phyloP scores from a whole-genome alignment of 108 stramenopile genomes.

The Epithemia pelagica region DNA sequence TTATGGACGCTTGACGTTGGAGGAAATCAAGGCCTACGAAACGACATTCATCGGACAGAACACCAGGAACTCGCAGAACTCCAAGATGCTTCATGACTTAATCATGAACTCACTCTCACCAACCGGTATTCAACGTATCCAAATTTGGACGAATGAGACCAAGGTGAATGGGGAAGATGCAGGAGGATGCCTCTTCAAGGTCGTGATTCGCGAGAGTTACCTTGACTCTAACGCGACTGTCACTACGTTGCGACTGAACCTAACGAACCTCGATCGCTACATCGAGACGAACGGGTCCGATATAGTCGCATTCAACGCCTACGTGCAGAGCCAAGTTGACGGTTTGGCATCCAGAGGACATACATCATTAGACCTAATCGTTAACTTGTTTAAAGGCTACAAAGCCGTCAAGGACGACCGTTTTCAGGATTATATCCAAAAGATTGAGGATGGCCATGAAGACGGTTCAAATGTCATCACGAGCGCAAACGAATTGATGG shows the following conservation, averaged over 20 bases:
- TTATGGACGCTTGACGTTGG: no score
- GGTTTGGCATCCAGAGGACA: conserved; percentile 15
- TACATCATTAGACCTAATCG: conserved; percentile 10
- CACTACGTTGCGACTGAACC: conserved; percentile 6
- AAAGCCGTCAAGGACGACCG: neutral
- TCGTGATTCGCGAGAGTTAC: conserved; percentile 14
- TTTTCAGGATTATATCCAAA: conserved; percentile 22
- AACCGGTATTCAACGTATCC: no score
- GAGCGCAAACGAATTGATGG: conserved; percentile 3
- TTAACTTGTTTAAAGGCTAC: conserved; percentile 33
- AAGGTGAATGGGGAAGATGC: no score
- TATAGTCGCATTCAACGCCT: conserved; percentile 31
- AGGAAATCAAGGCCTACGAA: no score
- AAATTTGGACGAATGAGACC: no score
- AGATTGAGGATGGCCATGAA: conserved; percentile 17
- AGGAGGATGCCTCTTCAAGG: no score
- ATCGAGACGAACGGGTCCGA: conserved; percentile 22
- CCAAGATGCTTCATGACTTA: no score
- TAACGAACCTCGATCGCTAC: conserved; percentile 14
- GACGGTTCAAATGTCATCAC: conserved; percentile 19
- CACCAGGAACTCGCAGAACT: no score
- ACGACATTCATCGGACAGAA: no score
- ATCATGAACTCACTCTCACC: no score
- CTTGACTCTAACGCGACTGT: conserved; percentile 21
- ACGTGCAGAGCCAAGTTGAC: conserved; percentile 10